Conservation (phyloP, 1,284 basidiomycete genomes). For the Melampsora larici-populina region DNA sequence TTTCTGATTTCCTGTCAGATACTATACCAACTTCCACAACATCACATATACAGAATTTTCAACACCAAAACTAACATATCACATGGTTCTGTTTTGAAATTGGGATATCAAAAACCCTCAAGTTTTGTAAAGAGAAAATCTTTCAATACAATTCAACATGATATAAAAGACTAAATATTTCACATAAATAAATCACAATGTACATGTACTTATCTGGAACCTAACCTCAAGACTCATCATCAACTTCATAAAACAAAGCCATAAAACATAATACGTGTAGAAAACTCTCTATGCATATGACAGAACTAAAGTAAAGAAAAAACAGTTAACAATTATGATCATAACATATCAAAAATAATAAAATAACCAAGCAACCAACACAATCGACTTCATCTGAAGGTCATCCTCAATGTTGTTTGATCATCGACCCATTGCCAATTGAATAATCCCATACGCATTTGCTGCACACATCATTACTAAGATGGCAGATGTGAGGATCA, state of each 20-base stretch:
- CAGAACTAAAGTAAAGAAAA: not conserved
- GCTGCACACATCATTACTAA: constrained; percentile 21
- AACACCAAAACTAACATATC: not conserved
- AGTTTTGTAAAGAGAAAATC: not conserved
- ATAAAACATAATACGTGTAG: not conserved
- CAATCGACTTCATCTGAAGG: too few relatives aligned
- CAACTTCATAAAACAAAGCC: not conserved
- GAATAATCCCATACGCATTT: constrained; percentile 40
- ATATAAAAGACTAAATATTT: not conserved
- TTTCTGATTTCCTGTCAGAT: too few relatives aligned
- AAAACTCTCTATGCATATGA: not conserved
- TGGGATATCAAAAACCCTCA: not conserved
- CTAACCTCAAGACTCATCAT: not conserved
- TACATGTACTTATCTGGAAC: not conserved
- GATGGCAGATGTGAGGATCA: constrained; percentile 10
- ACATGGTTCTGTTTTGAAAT: not conserved
- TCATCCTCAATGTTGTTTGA: not conserved
- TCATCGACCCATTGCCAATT: constrained; percentile 17
- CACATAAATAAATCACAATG: not conserved
- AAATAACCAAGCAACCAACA: not conserved
- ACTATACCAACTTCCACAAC: too few relatives aligned
- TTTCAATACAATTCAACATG: not conserved
- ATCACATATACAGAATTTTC: too few relatives aligned
- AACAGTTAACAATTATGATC: not conserved
- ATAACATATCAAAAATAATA: not conserved